Evolutionary conservation across 176 grass and related monocot genomes (phyloP).

Genomic region (Oryza coarctata): DNA sequence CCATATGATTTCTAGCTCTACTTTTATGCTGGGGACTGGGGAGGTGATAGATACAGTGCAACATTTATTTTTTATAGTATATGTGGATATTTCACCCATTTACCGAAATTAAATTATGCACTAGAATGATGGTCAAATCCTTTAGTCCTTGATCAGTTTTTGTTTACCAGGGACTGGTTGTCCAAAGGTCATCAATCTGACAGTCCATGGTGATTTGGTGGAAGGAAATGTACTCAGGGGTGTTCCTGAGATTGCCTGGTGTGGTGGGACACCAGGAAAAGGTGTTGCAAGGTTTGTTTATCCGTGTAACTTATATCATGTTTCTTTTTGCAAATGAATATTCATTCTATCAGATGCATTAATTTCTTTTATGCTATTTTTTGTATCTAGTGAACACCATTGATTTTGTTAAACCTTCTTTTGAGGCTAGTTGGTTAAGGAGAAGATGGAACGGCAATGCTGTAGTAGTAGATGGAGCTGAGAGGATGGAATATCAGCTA

Average conservation of each 20-base stretch:
- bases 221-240: slow-evolving; percentile 88
- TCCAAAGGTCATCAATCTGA: slow-evolving; percentile 84
- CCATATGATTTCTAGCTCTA: not conserved
- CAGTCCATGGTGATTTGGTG: slow-evolving; percentile 74
- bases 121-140: slow-evolving; percentile 1
- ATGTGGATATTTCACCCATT: not conserved
- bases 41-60: not conserved
- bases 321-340: slow-evolving; percentile 6
- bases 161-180: slow-evolving; percentile 75
- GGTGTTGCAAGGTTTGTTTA: slow-evolving; percentile 76
- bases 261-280: slow-evolving; percentile 84
- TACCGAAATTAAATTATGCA: not conserved
- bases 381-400: not conserved
- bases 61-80: not conserved
- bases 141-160: slow-evolving; percentile 30
- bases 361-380: not conserved
- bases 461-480: slow-evolving; percentile 66
- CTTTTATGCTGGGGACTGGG: not conserved
- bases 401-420: slow-evolving; percentile 35
- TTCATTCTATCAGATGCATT: not conserved
- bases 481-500: slow-evolving; percentile 74
- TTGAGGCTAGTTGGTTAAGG: slow-evolving; percentile 75
- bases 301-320: slow-evolving; percentile 6
- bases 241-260: slow-evolving; percentile 91
- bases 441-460: slow-evolving; percentile 65